phyloP scores from a whole-genome alignment of 352 stramenopile species.

The Phytophthora quininea region DNA sequence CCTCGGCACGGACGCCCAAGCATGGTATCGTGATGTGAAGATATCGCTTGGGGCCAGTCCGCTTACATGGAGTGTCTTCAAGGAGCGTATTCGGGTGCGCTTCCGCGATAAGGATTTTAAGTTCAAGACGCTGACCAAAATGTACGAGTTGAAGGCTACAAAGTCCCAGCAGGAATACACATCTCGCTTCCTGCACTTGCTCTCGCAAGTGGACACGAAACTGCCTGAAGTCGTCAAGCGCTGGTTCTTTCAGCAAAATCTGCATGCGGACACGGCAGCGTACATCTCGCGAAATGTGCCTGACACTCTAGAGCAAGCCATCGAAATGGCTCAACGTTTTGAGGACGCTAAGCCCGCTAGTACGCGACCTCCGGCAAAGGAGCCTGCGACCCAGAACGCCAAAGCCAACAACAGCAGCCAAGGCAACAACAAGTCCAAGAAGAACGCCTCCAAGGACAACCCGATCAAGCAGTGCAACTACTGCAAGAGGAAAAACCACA shows the following conservation, averaged over 20 bases:
- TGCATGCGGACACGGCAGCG: constrained; percentile 4
- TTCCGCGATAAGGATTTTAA: constrained; percentile 21
- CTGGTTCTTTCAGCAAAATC: constrained; percentile 16
- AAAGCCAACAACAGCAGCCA: constrained; percentile 16
- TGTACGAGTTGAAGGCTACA: constrained; percentile 9
- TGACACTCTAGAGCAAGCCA: constrained; percentile 7
- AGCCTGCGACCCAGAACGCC: background rate
- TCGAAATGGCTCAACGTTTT: constrained; percentile 9
- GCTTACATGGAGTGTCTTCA: constrained; percentile 12
- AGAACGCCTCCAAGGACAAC: background rate
- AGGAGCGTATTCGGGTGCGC: constrained; percentile 2
- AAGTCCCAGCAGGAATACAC: constrained; percentile 21
- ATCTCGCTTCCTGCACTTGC: constrained; percentile 6
- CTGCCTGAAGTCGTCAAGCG: constrained; percentile 11
- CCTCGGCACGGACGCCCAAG: constrained; percentile 18
- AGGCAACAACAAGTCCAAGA: constrained; percentile 5
- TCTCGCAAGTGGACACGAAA: constrained; percentile 8
- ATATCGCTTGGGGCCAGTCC: constrained; percentile 2
- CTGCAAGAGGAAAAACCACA: constrained; percentile 19
- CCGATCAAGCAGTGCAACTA: constrained; percentile 2
- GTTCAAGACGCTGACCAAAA: constrained; percentile 5
- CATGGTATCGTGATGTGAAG: constrained; percentile 23
- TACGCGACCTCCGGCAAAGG: background rate
- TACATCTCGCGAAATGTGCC: constrained; percentile 15
- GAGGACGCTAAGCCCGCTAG: constrained; percentile 5